Evolutionary conservation across 1,284 basidiomycete species (phyloP), one percentile per base, ranked within the genome.

Genomic region (Cryptococcus sp.): DNA sequence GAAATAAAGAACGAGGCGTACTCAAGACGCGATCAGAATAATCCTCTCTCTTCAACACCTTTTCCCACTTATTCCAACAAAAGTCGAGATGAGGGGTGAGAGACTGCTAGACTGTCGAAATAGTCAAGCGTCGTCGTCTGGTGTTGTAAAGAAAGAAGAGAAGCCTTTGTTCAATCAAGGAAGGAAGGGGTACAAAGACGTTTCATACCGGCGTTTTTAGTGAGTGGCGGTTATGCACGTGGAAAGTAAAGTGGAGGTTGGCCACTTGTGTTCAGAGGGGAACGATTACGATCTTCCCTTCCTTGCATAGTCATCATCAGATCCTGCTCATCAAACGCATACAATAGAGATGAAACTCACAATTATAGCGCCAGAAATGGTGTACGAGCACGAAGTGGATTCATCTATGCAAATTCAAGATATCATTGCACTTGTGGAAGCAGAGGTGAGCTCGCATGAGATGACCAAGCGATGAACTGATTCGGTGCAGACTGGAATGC

Each of bases 391-490:
- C 50, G 91, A 94, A 67, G 89, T 94, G 60, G 88, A 91, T 74
- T 81, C 87, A 0, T 81, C 81, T 44, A 90, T 96, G 87, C 83
- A 87, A 67, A 79, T 96, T 23, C 87, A 88, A 77, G 87, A 91
- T 69, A 83, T 94, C 36, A 86, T 86, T 80, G 91, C 88, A 7
- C 78, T 96, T 49, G 79, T 94, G 22, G 91, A 93, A 72, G 91
- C 85, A 0, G 91, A 96, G 81, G 91, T 91, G 66, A 69, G 19
- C 41, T 40, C 3, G 22, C 32, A 19, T 19, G 46, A 37, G 28
- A 31, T 9, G 4, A 19, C 7, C 19, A 39, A 46, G 21, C 40
- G 40, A 18, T 36, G 42, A 14, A 16, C 50, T 34, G 34, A 37
- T 25, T 16, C 41, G n/a, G n/a, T n/a, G n/a, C 45, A 71, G 67